A percentile compares a stretch with the other conserved stretches of the same genome.
Evolutionary conservation across 2,329 filamentous ascomycete species (phyloP).

Genomic region (Botrytis cinerea): DNA sequence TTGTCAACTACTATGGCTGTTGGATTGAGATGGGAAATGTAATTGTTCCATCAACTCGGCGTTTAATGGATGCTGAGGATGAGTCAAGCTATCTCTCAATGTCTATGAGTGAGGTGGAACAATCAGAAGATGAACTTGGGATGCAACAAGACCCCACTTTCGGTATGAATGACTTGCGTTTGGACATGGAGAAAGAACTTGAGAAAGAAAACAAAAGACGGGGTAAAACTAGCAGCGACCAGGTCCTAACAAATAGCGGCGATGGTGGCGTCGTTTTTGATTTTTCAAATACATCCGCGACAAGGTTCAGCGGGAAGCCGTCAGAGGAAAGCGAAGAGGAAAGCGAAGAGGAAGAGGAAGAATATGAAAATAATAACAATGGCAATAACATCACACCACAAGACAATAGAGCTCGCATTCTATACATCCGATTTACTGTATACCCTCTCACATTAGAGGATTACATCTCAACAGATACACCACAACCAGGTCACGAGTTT

Average conservation of each 20-base stretch:
- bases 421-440: conserved; percentile 56
- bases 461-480: conserved; percentile 51
- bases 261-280: conserved; percentile 4
- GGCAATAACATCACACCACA: conserved; percentile 2
- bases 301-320: not conserved
- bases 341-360: not conserved
- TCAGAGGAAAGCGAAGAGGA: not conserved
- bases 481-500: conserved; percentile 19
- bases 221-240: not conserved
- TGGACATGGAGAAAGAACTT: conserved; percentile 21
- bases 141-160: conserved; percentile 13
- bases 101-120: conserved; percentile 11
- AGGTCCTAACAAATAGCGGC: not conserved
- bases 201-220: conserved; percentile 17
- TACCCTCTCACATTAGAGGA: conserved; percentile 63
- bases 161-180: conserved; percentile 1
- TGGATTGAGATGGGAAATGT: conserved; percentile 57
- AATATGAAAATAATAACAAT: not conserved
- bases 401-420: conserved; percentile 27
- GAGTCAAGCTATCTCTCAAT: conserved; percentile 10
- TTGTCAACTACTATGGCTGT: conserved; percentile 65
- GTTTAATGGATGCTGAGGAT: conserved; percentile 15
- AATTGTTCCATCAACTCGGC: conserved; percentile 34
- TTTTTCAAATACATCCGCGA: not conserved
- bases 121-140: conserved; percentile 13